Conservation (phyloP, 768 basidiomycete genomes). For the Rhodotorula kratochvilovae region DNA sequence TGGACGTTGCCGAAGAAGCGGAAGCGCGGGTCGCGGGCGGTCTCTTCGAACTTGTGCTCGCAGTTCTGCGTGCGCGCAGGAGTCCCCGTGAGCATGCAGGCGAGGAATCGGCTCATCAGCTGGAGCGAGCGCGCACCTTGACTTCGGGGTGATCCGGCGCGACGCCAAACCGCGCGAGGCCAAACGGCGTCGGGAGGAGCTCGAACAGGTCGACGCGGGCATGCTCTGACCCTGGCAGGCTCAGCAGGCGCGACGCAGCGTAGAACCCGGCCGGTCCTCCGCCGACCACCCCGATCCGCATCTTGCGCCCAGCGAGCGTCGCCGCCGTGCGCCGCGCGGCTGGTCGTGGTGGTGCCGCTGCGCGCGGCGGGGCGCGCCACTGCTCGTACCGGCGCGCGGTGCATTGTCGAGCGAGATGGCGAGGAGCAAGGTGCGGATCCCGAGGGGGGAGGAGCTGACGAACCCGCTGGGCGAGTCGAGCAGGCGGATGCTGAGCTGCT, state of each 20-base stretch:
- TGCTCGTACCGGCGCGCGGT: not conserved
- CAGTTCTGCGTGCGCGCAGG: slow-evolving; percentile 64
- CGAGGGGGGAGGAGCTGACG: not conserved
- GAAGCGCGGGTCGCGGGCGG: slow-evolving; percentile 73
- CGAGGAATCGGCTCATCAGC: slow-evolving; percentile 1
- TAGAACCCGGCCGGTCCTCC: slow-evolving; percentile 96
- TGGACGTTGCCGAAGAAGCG: slow-evolving; percentile 84
- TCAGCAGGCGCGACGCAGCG: slow-evolving; percentile 75
- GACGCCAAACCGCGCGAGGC: slow-evolving; percentile 90
- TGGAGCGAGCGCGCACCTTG: slow-evolving; percentile 57
- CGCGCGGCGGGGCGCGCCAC: not conserved
- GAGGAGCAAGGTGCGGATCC: not conserved
- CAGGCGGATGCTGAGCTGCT: no score
- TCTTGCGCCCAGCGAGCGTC: not conserved
- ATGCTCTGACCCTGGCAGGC: slow-evolving; percentile 43
- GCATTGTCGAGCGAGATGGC: not conserved
- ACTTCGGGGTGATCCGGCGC: slow-evolving; percentile 99
- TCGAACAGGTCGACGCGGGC: slow-evolving; percentile 82
- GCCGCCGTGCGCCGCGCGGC: not conserved
- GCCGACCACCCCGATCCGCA: slow-evolving; percentile 72
- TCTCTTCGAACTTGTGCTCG: slow-evolving; percentile 84
- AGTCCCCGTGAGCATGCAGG: not conserved
- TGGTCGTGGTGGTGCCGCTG: no score
- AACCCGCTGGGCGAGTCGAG: no score
- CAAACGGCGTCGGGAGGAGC: slow-evolving; percentile 87